Evolutionary conservation across 106 monocot species (phyloP), one percentile per base, ranked within the genome.

Genomic region (Hemerocallis citrina): DNA sequence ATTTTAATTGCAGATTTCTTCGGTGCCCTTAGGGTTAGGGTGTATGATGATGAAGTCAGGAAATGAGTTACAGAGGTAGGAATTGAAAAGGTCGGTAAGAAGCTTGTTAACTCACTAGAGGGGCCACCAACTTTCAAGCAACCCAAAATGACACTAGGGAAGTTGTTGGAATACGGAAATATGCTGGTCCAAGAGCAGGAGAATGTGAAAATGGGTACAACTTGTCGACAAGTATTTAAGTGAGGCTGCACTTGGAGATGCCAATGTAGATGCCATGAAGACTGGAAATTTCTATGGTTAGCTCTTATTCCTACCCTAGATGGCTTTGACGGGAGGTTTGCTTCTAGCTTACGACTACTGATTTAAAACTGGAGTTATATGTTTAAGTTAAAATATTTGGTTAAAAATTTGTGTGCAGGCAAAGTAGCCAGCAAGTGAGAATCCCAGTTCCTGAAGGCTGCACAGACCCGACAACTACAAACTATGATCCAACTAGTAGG

Each of bases 191-290:
- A 81, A 69, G 96, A 96, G 62, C 96, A 96, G 74, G 96, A 96
- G 68, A 96, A 96, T 30, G 96, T 96, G 38, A 96, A 96, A 84
- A 85, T n/a, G 96, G 72, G 96, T 91, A 68, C 96, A 96, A 59
- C 59, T 96, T 62, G 90, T 91, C 31, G 96, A 96, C 70, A 87
- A 81, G 66, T 96, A 90, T 69, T 12, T 96, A 69, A 78, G 66
- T 48, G 84, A 91, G 71, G 96, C 96, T 4, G 96, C 96, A 0
- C 96, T 96, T 25, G 96, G 96, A 14, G 84, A 86, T 1, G 96
- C 96, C 56, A 96, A 98, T 49, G 41, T 63, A 11, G 96, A 98
- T 43, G 59, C 86, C 32, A 75, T 91, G n/a, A 77, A 80, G 64
- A 77, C 68, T 5, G 91, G 87, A 19, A 8, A 43, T 45, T 98